phyloP scores from a whole-genome alignment of 495 filamentous ascomycete genomes.

The Penicillium nucicola region DNA sequence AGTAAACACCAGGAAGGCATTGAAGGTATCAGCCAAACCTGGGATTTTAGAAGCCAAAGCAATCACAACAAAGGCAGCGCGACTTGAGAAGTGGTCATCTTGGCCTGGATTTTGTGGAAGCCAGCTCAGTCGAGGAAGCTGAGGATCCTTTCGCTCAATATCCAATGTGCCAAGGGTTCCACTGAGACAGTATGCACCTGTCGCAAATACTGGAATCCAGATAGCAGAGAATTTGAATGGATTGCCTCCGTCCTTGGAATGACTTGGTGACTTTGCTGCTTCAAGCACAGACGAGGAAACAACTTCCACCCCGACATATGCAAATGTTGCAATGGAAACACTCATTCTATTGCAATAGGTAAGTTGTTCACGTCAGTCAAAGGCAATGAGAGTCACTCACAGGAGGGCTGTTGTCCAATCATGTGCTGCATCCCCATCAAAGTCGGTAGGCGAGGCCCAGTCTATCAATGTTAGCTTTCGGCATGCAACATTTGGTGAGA shows the following conservation, averaged over 20 bases:
- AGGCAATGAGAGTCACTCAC: constrained; percentile 17
- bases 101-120: not conserved
- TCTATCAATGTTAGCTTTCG: not conserved
- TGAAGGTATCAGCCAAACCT: constrained; percentile 32
- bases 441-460: constrained; percentile 3
- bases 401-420: constrained; percentile 31
- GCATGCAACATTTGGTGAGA: not conserved
- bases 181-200: not conserved
- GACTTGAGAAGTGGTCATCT: not conserved
- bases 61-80: constrained; percentile 37
- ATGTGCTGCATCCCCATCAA: constrained; percentile 23
- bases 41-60: constrained; percentile 22
- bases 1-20: constrained; percentile 39
- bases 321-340: constrained; percentile 42
- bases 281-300: constrained; percentile 46
- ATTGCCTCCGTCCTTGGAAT: constrained; percentile 2
- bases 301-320: constrained; percentile 45
- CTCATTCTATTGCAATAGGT: constrained; percentile 22
- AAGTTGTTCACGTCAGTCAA: not conserved
- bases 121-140: constrained; percentile 30
- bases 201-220: constrained; percentile 27
- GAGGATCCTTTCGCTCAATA: constrained; percentile 31
- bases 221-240: constrained; percentile 30
- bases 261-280: constrained; percentile 27
- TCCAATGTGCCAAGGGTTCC: constrained; percentile 34